Conservation (phyloP, 176 grass and related monocot species). For the Elymus sibiricus region DNA sequence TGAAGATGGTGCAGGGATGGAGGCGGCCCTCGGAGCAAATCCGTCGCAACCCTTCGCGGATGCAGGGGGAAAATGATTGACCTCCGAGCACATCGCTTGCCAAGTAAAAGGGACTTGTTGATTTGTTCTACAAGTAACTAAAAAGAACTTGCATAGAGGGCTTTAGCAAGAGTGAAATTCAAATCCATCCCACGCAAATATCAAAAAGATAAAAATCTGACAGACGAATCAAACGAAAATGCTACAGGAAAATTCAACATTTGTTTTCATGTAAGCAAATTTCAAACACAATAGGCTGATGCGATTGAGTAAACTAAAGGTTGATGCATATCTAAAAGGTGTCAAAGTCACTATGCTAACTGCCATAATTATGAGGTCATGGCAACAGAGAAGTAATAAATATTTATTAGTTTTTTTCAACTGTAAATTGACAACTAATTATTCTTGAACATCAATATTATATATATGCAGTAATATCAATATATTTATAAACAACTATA, state of each 20-base stretch:
- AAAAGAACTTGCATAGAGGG: too few species aligned
- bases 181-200: background rate
- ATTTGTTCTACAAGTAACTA: too few species aligned
- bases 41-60: too few species aligned
- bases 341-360: conserved; percentile 2
- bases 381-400: background rate
- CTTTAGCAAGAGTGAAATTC: background rate
- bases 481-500: too few species aligned
- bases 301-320: background rate
- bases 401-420: background rate
- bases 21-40: too few species aligned
- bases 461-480: too few species aligned
- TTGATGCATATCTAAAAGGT: background rate
- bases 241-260: background rate
- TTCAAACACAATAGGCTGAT: conserved; percentile 24
- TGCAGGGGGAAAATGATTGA: too few species aligned
- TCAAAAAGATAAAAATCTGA: background rate
- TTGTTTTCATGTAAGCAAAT: background rate
- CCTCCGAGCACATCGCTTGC: too few species aligned
- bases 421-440: conserved; percentile 17
- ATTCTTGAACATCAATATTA: too few species aligned
- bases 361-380: conserved; percentile 16
- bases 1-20: too few species aligned
- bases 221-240: background rate
- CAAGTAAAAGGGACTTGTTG: too few species aligned